Conservation (phyloP, 163 green algal species). For the Scenedesmus sp. region DNA sequence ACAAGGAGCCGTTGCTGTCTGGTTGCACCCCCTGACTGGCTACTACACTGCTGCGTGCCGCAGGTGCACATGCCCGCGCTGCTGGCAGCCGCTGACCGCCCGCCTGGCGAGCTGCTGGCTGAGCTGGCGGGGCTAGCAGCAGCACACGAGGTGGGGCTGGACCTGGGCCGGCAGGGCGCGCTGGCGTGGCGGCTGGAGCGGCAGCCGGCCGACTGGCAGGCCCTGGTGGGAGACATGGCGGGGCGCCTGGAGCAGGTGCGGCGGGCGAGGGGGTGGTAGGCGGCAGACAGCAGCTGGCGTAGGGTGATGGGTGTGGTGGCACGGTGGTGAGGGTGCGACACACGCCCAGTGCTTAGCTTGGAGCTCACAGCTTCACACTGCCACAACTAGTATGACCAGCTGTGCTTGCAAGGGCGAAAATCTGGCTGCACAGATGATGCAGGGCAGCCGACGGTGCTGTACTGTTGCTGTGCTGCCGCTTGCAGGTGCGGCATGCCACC, state of each 20-base stretch:
- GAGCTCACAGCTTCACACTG: neutral
- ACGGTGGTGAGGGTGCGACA: neutral
- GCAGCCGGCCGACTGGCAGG: slow-evolving; percentile 55
- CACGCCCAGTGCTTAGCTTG: too few relatives aligned
- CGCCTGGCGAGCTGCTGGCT: slow-evolving; percentile 55
- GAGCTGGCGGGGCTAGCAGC: slow-evolving; percentile 67
- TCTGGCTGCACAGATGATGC: neutral
- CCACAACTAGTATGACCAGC: neutral
- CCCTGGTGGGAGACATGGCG: slow-evolving; percentile 51
- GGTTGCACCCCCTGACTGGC: too few relatives aligned
- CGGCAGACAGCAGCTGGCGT: neutral
- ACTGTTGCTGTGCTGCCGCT: slow-evolving; percentile 29
- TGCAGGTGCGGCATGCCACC: slow-evolving; percentile 51
- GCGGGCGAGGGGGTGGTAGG: too few relatives aligned
- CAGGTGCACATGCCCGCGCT: slow-evolving; percentile 44
- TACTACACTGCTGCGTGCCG: neutral
- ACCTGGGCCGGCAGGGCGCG: slow-evolving; percentile 57
- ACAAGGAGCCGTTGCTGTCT: too few relatives aligned
- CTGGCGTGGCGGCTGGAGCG: slow-evolving; percentile 60
- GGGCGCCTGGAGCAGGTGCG: slow-evolving; percentile 23
- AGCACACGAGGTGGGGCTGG: slow-evolving; percentile 69
- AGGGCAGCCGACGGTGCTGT: neutral
- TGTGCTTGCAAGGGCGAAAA: neutral
- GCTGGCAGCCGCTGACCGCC: slow-evolving; percentile 34
- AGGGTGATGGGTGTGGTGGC: neutral